Evolutionary conservation across 1,284 basidiomycete species (phyloP).

Genomic region (Gomphus bonarii): DNA sequence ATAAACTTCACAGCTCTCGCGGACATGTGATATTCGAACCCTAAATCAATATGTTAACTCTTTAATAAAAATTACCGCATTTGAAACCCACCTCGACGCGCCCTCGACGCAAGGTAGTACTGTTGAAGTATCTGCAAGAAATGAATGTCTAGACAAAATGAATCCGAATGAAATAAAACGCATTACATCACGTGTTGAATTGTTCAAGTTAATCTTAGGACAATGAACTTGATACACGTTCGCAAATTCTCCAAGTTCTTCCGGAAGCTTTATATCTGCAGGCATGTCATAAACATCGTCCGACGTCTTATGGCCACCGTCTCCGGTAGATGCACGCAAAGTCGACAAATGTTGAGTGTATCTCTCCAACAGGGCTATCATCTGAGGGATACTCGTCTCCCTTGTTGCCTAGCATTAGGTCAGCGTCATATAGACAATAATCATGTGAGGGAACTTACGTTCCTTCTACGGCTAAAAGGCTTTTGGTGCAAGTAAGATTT

Average conservation of each 20-base stretch:
- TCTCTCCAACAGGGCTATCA: constrained; percentile 8
- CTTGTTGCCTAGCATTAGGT: not conserved
- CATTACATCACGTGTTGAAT: constrained; percentile 62
- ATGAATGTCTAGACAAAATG: not conserved
- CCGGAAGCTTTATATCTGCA: constrained; percentile 49
- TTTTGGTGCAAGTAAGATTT: not conserved
- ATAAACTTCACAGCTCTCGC: constrained; percentile 75
- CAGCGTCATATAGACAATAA: not conserved
- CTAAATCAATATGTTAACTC: constrained; percentile 28
- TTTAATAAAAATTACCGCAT: not conserved
- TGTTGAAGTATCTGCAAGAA: constrained; percentile 6
- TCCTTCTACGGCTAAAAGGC: not conserved
- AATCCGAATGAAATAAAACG: constrained; percentile 17
- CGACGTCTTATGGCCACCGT: not conserved
- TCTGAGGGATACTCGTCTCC: constrained; percentile 8
- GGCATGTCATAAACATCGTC: constrained; percentile 48
- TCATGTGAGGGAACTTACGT: not conserved
- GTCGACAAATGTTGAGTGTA: constrained; percentile 12
- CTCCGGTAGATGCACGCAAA: not conserved
- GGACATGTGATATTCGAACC: constrained; percentile 84
- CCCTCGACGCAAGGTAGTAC: constrained; percentile 12
- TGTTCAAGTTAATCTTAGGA: constrained; percentile 77
- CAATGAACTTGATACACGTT: constrained; percentile 89
- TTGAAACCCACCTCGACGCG: constrained; percentile 3
- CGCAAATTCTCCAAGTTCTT: constrained; percentile 78